Evolutionary conservation across 306 rosid genomes (phyloP), one percentile per base, ranked within the genome.

Genomic region (Cicer judaicum): DNA sequence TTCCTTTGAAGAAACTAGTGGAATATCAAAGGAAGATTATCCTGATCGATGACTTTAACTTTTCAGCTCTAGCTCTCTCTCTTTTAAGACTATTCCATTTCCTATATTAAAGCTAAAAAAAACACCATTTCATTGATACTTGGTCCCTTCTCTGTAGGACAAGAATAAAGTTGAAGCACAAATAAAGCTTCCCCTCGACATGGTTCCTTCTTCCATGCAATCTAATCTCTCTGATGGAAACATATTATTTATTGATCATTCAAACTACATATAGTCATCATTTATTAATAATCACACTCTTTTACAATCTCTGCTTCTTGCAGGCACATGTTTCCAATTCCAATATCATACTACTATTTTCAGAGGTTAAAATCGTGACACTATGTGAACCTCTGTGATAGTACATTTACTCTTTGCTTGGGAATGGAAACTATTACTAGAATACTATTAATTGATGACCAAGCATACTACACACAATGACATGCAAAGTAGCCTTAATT

Each of bases 211-310:
- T 83, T 86, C 92, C 83, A 88, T 88, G 89, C 87, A 86, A 81
- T 80, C 87, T 85, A 29, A 79, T 79, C 88, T 84, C 77, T 76
- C 73, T 29, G 36, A 29, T 74, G 82, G 79, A 74, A 83, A 75
- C 87, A 82, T 42, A 82, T 29, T 29, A 86, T 85, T 53, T 41
- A 80, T 86, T 86, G 84, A 88, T 88, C 88, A 87, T 84, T 89
- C 88, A 84, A 73, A 85, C 85, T 81, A 49, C 90, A 78, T 57
- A 24, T 65, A 14, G 83, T 90, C 90, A 92, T 90, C 67, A 92
- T 90, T 79, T 63, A 87, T 75, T 90, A 88, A 92, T 92, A 81
- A 92, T 92, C 93, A 88, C 83, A 92, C 77, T 88, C 96, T 85
- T 87, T 88, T 83, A 81, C 95, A 80, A 44, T 73, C 84, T 80